A percentile compares a stretch with the other conserved stretches of the same genome.
Conservation (phyloP, 169 alveolate species). For the Cardiosporidium cionae region DNA sequence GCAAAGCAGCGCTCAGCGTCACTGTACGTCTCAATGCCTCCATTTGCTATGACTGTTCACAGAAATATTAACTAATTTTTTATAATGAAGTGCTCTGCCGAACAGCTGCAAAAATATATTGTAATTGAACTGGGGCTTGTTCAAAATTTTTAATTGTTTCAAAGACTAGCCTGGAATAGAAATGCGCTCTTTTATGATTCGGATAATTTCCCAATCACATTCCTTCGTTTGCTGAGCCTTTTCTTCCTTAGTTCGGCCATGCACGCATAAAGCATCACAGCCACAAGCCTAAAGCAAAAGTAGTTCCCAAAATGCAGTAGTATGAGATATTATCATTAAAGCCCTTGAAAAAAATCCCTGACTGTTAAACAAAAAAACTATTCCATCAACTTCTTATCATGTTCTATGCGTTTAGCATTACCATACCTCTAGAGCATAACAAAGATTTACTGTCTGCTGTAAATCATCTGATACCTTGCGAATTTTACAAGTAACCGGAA, state of each 20-base stretch:
- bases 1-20: constrained; percentile 26
- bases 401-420: too few species aligned
- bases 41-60: constrained; percentile 24
- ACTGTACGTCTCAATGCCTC: constrained; percentile 25
- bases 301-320: not conserved
- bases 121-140: not conserved
- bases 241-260: constrained; percentile 28
- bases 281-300: constrained; percentile 21
- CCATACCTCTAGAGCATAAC: not conserved
- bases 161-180: not conserved
- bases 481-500: constrained; percentile 27
- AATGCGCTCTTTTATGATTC: not conserved
- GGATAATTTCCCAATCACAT: constrained; percentile 17
- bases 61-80: not conserved
- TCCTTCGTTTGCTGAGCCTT: constrained; percentile 1
- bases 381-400: too few species aligned
- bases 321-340: too few species aligned
- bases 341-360: too few species aligned
- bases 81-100: too few species aligned
- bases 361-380: too few species aligned
- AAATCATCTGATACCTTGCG: constrained; percentile 2
- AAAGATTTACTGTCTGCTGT: not conserved
- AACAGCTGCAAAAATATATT: too few species aligned
- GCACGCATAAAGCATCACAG: constrained; percentile 6
- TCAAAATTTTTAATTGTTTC: not conserved